Evolutionary conservation across 345 rosid species (phyloP).

Genomic region (Pistacia atlantica): DNA sequence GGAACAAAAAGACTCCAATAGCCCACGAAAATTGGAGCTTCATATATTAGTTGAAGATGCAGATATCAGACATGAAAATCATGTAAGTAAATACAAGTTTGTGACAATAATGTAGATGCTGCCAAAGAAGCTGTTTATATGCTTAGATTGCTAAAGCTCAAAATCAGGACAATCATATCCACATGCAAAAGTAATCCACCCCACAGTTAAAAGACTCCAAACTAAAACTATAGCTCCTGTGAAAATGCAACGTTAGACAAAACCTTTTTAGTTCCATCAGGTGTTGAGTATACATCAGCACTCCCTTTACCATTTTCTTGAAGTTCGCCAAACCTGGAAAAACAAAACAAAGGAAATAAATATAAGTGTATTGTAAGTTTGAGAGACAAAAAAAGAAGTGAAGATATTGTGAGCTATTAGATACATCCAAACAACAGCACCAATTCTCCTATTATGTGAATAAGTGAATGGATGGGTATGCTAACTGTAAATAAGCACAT

Average conservation of each 20-base stretch:
- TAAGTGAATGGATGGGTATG: not conserved
- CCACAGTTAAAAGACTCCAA: not conserved
- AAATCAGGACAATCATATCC: not conserved
- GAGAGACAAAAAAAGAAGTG: not conserved
- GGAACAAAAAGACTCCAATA: not conserved
- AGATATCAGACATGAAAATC: not conserved
- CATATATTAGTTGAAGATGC: not conserved
- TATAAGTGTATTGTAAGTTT: conserved; percentile 5
- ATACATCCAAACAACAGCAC: conserved; percentile 3
- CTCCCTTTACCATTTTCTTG: conserved; percentile 39
- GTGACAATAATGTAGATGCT: not conserved
- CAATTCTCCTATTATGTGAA: not conserved
- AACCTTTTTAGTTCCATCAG: conserved; percentile 69
- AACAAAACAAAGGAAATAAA: conserved; percentile 17
- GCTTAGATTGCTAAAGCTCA: not conserved
- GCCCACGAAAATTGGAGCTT: not conserved
- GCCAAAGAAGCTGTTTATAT: not conserved
- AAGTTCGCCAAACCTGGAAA: conserved; percentile 47
- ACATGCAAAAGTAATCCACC: not conserved
- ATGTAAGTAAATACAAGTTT: not conserved
- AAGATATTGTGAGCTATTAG: not conserved
- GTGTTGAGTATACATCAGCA: conserved; percentile 37
- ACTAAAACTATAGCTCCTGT: not conserved
- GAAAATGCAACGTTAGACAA: conserved; percentile 6
- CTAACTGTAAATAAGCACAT: not conserved